Conservation (phyloP, 2,329 filamentous ascomycete genomes). For the Alternaria panax region DNA sequence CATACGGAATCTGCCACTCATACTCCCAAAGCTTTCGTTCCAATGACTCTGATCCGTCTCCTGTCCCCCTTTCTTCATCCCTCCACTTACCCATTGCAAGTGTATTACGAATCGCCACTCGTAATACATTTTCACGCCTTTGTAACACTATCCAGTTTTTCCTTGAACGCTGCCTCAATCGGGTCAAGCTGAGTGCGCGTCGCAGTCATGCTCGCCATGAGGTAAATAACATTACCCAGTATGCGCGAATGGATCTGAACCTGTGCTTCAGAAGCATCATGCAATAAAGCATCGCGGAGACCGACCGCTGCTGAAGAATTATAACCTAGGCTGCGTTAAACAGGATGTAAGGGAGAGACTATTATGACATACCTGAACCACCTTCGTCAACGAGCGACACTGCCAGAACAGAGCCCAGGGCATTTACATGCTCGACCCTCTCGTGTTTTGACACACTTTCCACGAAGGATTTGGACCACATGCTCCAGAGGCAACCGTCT, state of each 20-base stretch:
- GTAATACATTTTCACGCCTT: not conserved
- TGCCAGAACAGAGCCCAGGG: constrained; percentile 76
- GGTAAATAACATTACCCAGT: constrained; percentile 66
- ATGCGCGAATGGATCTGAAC: constrained; percentile 66
- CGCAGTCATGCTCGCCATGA: constrained; percentile 62
- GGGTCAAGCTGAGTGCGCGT: constrained; percentile 20
- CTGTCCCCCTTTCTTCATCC: not conserved
- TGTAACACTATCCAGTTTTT: constrained; percentile 20
- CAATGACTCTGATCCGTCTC: not conserved
- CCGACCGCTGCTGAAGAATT: constrained; percentile 63
- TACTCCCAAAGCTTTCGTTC: not conserved
- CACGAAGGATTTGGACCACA: constrained; percentile 72
- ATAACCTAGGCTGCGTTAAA: constrained; percentile 54
- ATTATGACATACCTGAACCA: constrained; percentile 52
- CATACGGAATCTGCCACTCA: not conserved
- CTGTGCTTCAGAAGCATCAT: constrained; percentile 42
- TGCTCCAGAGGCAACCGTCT: constrained; percentile 64
- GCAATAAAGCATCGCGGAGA: constrained; percentile 60
- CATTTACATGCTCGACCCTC: constrained; percentile 71
- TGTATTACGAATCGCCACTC: not conserved
- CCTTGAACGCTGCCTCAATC: constrained; percentile 31
- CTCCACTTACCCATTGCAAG: not conserved
- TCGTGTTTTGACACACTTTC: constrained; percentile 63
- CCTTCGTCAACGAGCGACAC: constrained; percentile 63
- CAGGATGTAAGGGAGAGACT: not conserved